Evolutionary conservation across 2,329 filamentous ascomycete genomes (phyloP), one percentile per base, ranked within the genome.

Genomic region (Fusarium udum): DNA sequence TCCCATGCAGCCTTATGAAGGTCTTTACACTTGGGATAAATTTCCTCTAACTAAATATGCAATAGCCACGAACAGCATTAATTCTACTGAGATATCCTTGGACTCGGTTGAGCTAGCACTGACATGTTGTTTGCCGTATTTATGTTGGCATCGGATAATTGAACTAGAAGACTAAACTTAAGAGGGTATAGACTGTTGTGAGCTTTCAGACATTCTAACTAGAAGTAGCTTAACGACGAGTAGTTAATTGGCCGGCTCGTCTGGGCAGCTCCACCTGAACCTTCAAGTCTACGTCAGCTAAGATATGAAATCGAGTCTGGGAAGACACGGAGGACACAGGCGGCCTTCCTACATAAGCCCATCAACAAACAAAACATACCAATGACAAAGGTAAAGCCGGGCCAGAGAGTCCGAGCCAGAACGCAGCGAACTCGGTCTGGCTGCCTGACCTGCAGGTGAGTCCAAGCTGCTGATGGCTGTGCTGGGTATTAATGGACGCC

Each of bases 211-310:
- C 43, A 20, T 45, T 45, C 9, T 14, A 0, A 28, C 11, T 14
- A 11, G 26, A 22, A 28, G 28, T 11, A 28, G 20, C 26, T 31
- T 0, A n/a, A 1, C 26, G 26, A 31, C 3, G 0, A 10, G 20
- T 12, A 12, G 16, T 45, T 10, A 20, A 45, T 48, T 48, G 45
- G 45, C 7, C 6, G 13, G 45, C 26, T 48, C 45, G 45, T 48
- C 45, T 48, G 45, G 45, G 45, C 26, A 48, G 20, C 45, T 31
- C 45, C 26, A 48, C 45, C 26, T 12, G 9, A 48, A 9, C 45
- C 26, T 6, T 14, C 18, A 20, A 12, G 10, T 22, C 13, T 31
- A 15, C 18, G 43, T 26, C 20, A 48, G 26, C 26, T 31, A 20
- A 22, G 26, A 48, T 22, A 22, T 31, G 45, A 48, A 48, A 48